Conservation (phyloP, 2,329 filamentous ascomycete species). For the Verticillium longisporum region DNA sequence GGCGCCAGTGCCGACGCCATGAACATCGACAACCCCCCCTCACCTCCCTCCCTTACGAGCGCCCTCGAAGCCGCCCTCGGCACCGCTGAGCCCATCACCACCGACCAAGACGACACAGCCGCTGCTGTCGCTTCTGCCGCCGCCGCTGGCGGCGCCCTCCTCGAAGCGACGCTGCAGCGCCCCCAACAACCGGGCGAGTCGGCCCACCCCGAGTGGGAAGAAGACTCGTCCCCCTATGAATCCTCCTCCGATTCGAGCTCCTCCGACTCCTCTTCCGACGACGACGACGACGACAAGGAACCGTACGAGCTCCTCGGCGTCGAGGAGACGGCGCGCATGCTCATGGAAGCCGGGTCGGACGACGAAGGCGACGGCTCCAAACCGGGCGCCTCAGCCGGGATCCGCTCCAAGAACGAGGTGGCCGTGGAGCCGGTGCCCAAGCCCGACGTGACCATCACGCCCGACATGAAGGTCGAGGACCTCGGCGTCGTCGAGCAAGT, state of each 20-base stretch:
- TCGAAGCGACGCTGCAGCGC: background rate
- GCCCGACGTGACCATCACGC: conserved; percentile 71
- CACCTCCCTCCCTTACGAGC: conserved; percentile 29
- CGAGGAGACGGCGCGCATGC: conserved; percentile 74
- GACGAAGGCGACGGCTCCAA: conserved; percentile 65
- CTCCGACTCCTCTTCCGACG: conserved; percentile 54
- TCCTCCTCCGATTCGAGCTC: conserved; percentile 55
- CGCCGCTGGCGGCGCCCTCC: background rate
- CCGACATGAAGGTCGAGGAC: conserved; percentile 68
- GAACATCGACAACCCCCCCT: conserved; percentile 27
- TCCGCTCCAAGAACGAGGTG: conserved; percentile 79
- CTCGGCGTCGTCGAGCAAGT: conserved; percentile 71
- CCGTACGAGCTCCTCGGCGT: conserved; percentile 69
- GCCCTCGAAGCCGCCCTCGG: conserved; percentile 38
- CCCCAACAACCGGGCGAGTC: conserved; percentile 20
- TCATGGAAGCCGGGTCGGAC: conserved; percentile 77
- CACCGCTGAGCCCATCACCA: conserved; percentile 20
- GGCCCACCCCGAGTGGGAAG: conserved; percentile 73
- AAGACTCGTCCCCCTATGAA: conserved; percentile 69
- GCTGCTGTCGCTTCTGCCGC: background rate
- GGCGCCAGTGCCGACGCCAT: conserved; percentile 21
- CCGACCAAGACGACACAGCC: background rate
- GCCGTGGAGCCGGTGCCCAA: conserved; percentile 58
- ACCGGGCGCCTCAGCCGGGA: conserved; percentile 22
- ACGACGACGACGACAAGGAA: conserved; percentile 50